Evolutionary conservation across 495 filamentous ascomycete genomes (phyloP).

Genomic region (Xylaria intraflava): DNA sequence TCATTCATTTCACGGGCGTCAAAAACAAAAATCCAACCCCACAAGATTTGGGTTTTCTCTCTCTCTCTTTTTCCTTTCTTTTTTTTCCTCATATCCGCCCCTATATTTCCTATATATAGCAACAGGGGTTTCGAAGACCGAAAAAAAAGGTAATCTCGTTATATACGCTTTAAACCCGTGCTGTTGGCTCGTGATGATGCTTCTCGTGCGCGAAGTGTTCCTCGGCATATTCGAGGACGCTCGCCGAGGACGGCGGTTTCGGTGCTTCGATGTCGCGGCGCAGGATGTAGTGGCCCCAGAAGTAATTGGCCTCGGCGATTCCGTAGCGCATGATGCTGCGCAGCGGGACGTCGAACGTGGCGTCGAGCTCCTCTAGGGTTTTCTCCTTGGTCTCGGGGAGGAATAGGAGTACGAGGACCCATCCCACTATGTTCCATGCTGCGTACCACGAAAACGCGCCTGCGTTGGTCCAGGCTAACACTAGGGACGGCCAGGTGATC

Average conservation of each 20-base stretch:
- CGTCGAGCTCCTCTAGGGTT: constrained; percentile 63
- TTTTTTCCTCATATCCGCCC: too few species aligned
- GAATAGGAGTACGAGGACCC: constrained; percentile 65
- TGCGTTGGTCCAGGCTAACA: constrained; percentile 45
- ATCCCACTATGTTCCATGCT: constrained; percentile 60
- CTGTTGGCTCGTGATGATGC: constrained; percentile 16
- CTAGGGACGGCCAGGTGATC: constrained; percentile 58
- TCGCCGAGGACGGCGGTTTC: constrained; percentile 14
- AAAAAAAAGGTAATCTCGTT: too few species aligned
- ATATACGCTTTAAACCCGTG: constrained; percentile 21
- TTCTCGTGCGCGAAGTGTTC: constrained; percentile 21
- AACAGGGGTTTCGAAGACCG: neutral
- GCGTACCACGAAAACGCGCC: constrained; percentile 68
- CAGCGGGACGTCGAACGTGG: constrained; percentile 49
- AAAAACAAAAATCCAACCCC: too few species aligned
- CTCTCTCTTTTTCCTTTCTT: too few species aligned
- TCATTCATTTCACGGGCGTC: too few species aligned
- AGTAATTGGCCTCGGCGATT: constrained; percentile 33
- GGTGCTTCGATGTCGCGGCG: constrained; percentile 33
- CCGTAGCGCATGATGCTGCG: constrained; percentile 46
- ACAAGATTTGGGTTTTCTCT: too few species aligned
- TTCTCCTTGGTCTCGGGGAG: constrained; percentile 78
- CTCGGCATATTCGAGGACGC: constrained; percentile 16
- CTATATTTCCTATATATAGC: neutral
- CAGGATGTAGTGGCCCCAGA: constrained; percentile 47